Conservation (phyloP, 768 basidiomycete species). For the Mycena indigotica region DNA sequence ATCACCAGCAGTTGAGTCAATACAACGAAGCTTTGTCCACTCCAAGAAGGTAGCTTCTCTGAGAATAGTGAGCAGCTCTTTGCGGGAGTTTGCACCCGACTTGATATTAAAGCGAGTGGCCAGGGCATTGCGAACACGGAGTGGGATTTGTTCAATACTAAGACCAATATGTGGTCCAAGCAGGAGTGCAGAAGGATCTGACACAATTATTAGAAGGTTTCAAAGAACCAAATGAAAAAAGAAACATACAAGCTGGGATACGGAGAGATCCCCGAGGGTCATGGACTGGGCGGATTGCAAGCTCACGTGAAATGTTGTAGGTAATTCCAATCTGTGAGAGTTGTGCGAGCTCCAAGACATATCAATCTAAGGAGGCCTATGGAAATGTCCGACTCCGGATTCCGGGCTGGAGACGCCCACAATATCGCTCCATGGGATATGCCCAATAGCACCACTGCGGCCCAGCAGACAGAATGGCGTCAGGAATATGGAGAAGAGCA, state of each 20-base stretch:
- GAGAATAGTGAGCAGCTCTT: background rate
- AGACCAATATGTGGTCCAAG: background rate
- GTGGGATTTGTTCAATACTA: background rate
- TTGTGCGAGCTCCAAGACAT: conserved; percentile 1
- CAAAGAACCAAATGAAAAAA: background rate
- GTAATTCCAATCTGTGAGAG: background rate
- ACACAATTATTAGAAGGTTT: background rate
- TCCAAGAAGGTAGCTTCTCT: conserved; percentile 3
- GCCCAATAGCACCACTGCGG: conserved; percentile 10
- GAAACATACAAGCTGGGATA: conserved; percentile 5
- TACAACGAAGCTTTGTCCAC: conserved; percentile 22
- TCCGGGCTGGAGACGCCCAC: conserved; percentile 2
- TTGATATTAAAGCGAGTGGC: conserved; percentile 1
- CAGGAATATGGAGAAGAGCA: conserved; percentile 3
- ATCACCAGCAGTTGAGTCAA: conserved; percentile 23
- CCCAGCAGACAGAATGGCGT: background rate
- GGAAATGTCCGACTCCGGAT: background rate
- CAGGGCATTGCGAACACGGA: background rate
- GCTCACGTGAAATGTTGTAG: background rate
- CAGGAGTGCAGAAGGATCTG: background rate
- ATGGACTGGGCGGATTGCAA: background rate
- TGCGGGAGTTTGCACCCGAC: background rate
- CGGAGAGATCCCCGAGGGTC: conserved; percentile 21
- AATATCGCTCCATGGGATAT: conserved; percentile 8
- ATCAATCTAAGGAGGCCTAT: background rate